A percentile compares a stretch with the other conserved stretches of the same genome.
phyloP scores from a whole-genome alignment of 2,329 filamentous ascomycete genomes.

The Grosmannia huntii region DNA sequence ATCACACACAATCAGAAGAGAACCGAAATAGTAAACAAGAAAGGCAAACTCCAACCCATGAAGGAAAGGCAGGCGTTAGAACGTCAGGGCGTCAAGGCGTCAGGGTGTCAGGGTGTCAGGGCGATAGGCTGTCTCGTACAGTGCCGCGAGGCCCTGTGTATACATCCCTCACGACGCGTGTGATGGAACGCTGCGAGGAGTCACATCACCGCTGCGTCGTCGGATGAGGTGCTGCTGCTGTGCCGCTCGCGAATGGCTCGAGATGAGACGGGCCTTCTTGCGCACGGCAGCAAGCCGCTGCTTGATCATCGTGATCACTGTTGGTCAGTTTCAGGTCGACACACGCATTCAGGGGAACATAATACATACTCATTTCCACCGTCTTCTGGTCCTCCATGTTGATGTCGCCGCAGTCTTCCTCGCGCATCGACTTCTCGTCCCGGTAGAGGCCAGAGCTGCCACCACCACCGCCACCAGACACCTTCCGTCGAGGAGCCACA shows the following conservation, averaged over 20 bases:
- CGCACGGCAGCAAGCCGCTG: slow-evolving; percentile 41
- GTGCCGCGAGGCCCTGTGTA: not conserved
- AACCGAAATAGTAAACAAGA: not conserved
- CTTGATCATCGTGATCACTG: slow-evolving; percentile 52
- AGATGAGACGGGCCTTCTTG: slow-evolving; percentile 50
- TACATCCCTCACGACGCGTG: slow-evolving; percentile 22
- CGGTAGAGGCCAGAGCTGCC: slow-evolving; percentile 17
- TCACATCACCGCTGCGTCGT: slow-evolving; percentile 42
- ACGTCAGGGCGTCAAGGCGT: not conserved
- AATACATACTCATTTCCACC: slow-evolving; percentile 55
- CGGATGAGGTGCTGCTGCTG: slow-evolving; percentile 28
- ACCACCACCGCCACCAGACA: slow-evolving; percentile 12
- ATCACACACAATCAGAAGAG: slow-evolving; percentile 1
- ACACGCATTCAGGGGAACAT: not conserved
- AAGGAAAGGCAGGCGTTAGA: not conserved
- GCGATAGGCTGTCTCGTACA: not conserved
- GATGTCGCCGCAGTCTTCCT: slow-evolving; percentile 31
- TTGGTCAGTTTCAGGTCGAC: slow-evolving; percentile 7
- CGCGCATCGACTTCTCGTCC: slow-evolving; percentile 29
- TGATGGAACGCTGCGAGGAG: slow-evolving; percentile 40
- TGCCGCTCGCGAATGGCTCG: slow-evolving; percentile 40
- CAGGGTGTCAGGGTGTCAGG: not conserved
- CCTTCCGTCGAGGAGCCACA: slow-evolving; percentile 20
- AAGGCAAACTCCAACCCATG: slow-evolving; percentile 3
- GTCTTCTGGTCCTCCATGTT: slow-evolving; percentile 61